phyloP scores from a whole-genome alignment of 2,329 filamentous ascomycete genomes.

The Pestalotiopsis sp. region DNA sequence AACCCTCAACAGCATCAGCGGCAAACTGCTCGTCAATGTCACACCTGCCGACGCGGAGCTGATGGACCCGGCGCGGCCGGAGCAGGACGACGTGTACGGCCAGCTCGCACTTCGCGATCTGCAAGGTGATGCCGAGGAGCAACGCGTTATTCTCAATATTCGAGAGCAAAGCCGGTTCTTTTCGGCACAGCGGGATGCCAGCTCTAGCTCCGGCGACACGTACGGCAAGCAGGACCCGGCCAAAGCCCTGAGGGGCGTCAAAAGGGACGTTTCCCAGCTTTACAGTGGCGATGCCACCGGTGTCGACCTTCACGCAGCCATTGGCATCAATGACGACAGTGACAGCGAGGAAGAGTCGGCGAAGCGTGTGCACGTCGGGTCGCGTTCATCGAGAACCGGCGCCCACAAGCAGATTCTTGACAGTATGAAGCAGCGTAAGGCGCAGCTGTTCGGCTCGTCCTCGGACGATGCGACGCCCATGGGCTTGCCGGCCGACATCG shows the following conservation, averaged over 20 bases:
- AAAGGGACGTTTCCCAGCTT: constrained; percentile 61
- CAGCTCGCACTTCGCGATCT: constrained; percentile 81
- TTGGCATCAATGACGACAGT: constrained; percentile 72
- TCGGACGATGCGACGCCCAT: constrained; percentile 54
- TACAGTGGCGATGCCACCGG: constrained; percentile 51
- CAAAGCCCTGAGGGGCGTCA: constrained; percentile 68
- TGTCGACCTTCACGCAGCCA: constrained; percentile 63
- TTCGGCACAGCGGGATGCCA: constrained; percentile 57
- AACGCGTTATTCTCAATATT: constrained; percentile 82
- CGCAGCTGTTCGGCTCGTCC: constrained; percentile 57
- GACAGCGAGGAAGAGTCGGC: constrained; percentile 67
- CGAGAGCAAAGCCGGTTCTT: constrained; percentile 87
- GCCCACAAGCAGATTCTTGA: constrained; percentile 70
- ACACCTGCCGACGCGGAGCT: constrained; percentile 75
- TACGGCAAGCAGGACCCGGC: constrained; percentile 73
- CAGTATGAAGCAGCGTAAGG: constrained; percentile 64
- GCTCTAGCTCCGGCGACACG: constrained; percentile 47
- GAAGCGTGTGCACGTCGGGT: constrained; percentile 65
- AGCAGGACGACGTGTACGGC: constrained; percentile 75
- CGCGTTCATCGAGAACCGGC: constrained; percentile 64
- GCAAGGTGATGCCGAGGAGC: constrained; percentile 71
- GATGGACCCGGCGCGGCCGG: constrained; percentile 66
- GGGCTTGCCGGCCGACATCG: constrained; percentile 58
- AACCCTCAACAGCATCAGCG: constrained; percentile 86
- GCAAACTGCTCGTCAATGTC: constrained; percentile 90